Evolutionary conservation across 345 rosid genomes (phyloP), one percentile per base, ranked within the genome.

Genomic region (Camelina sativa): DNA sequence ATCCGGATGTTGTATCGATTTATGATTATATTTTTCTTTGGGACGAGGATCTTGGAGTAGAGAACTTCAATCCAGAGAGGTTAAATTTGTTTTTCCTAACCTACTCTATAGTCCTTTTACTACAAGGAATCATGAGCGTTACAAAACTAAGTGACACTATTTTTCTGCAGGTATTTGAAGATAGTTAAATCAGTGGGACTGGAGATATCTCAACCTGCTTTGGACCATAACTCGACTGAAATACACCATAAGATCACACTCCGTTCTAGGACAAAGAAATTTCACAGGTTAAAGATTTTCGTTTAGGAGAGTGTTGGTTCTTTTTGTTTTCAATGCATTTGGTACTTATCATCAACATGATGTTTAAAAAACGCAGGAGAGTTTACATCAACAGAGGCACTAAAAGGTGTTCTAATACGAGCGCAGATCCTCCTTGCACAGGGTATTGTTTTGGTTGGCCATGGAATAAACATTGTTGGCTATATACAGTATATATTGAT

Each of bases 131-230:
- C 38, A 56, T 56, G 77, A 73, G 48, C 5, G 0, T 35, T 23
- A 34, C 0, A 34, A 5, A 48, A 19, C 23, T n/a, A 46, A 30
- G 69, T 20, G 68, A 53, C 74, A 43, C 11, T 46, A 34, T 44
- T 61, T 54, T 55, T 69, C 9, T 46, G 65, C 84, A 95, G 99
- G 53, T 95, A 95, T 87, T 74, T 95, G 75, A 30, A 72, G 41
- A 87, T 95, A 79, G 92, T 90, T 70, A 90, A 80, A 79, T 81
- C 88, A 2, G 96, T 79, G 82, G 97, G 97, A 51, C 63, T 95
- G 53, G 96, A 95, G 88, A 95, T 95, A 83, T 95, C 99, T 60
- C 99, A 95, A 77, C 99, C 99, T 16, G 99, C 97, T 73, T 79
- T 95, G 73, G 93, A 89, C 74, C 87, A 88, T 20, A 90, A 95